Conservation (phyloP, 495 filamentous ascomycete genomes). For the Penicillium robsamsonii region DNA sequence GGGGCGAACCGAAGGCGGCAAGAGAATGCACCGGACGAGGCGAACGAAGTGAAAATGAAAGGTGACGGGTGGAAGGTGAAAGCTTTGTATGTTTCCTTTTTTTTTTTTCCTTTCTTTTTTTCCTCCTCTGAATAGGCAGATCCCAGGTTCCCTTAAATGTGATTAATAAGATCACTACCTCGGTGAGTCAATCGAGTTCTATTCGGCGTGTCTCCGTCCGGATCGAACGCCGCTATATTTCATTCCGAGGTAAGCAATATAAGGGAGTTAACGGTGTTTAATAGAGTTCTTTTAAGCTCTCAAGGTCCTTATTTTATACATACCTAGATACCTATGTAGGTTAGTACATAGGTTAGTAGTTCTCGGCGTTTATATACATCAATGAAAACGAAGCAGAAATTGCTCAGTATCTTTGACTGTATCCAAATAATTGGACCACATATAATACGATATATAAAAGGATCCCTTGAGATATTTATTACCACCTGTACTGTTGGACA, state of each 20-base stretch:
- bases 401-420: background rate
- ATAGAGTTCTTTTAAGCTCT: background rate
- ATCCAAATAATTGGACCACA: background rate
- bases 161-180: slow-evolving; percentile 22
- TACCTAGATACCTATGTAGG: background rate
- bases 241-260: background rate
- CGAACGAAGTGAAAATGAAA: background rate
- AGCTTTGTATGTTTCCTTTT: background rate
- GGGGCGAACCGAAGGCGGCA: slow-evolving; percentile 20
- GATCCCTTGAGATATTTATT: slow-evolving; percentile 5
- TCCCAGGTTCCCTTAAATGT: background rate
- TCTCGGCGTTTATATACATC: background rate
- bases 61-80: background rate
- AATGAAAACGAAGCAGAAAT: background rate
- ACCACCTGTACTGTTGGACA: background rate
- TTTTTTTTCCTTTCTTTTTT: background rate
- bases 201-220: slow-evolving; percentile 16
- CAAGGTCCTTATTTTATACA: background rate
- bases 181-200: slow-evolving; percentile 31
- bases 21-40: slow-evolving; percentile 16
- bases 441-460: background rate
- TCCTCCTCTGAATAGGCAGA: background rate
- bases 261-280: background rate
- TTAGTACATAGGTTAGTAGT: background rate
- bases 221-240: background rate